These are phyloP conservation scores for Grammothele lineata DNA, from an alignment of 768 basidiomycete species.

Conservation along the genomic window DNA sequence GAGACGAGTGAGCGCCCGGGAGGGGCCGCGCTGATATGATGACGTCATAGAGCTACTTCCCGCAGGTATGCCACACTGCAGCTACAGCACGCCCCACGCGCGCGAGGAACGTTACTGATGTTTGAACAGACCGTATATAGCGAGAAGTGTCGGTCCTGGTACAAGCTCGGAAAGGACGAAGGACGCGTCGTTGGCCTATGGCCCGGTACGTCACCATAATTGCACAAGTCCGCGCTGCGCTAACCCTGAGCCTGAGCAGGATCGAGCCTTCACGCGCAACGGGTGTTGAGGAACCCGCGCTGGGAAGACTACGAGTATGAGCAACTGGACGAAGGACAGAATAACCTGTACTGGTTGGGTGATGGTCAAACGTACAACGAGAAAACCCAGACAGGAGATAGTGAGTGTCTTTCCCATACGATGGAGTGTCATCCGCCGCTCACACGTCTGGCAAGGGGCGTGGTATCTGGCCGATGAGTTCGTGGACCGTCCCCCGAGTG, in stretches of 20 bases:
- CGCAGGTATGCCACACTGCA: slow-evolving; percentile 28
- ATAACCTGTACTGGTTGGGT: slow-evolving; percentile 57
- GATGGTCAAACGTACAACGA: slow-evolving; percentile 57
- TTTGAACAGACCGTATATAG: slow-evolving; percentile 58
- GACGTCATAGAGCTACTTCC: slow-evolving; percentile 41
- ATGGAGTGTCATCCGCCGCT: too few species aligned
- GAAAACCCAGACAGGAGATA: slow-evolving; percentile 33
- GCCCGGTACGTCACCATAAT: slow-evolving; percentile 40
- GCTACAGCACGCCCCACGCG: too few species aligned
- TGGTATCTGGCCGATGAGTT: too few species aligned
- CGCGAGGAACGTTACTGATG: too few species aligned
- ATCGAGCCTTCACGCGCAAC: slow-evolving; percentile 47
- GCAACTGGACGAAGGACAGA: slow-evolving; percentile 33
- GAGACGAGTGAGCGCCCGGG: too few species aligned
- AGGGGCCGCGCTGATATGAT: too few species aligned
- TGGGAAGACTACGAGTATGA: slow-evolving; percentile 66
- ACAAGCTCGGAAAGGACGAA: slow-evolving; percentile 55
- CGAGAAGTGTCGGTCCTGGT: slow-evolving; percentile 59
- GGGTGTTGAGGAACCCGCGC: slow-evolving; percentile 47
- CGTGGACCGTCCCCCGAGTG: too few species aligned
- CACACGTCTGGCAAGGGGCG: too few species aligned
- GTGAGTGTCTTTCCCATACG: too few species aligned
- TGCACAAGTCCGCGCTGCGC: neutral
- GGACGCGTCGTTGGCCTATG: slow-evolving; percentile 55
- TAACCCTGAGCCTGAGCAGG: slow-evolving; percentile 27